These are phyloP conservation scores for Ogataea hybrid DNA, from an alignment of 1,139 yeast species.

Conservation along the genomic window DNA sequence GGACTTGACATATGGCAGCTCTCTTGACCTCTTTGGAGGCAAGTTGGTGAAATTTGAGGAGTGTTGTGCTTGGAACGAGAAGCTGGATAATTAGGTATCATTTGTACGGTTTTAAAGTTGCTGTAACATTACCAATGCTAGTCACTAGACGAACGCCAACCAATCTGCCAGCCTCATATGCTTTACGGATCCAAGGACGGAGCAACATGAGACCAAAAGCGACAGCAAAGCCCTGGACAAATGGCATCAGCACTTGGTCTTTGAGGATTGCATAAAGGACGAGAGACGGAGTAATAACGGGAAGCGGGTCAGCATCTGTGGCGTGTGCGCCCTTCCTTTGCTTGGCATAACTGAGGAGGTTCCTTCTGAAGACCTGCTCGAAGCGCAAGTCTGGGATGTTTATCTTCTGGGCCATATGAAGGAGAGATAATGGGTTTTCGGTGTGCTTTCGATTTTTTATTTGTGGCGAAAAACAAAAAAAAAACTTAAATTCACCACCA, in stretches of 20 bases:
- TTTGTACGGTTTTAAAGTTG: slow-evolving; percentile 8
- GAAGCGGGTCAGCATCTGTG: slow-evolving; percentile 21
- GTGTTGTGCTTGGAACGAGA: slow-evolving; percentile 68
- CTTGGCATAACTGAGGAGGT: slow-evolving; percentile 35
- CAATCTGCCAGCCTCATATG: slow-evolving; percentile 19
- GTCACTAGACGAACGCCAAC: slow-evolving; percentile 16
- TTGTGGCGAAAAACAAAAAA: slow-evolving; percentile 6
- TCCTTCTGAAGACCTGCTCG: slow-evolving; percentile 55
- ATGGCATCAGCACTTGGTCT: slow-evolving; percentile 70
- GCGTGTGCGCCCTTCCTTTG: slow-evolving; percentile 10
- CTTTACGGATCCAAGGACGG: slow-evolving; percentile 39
- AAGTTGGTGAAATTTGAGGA: slow-evolving; percentile 69
- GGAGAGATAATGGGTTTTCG: slow-evolving; percentile 5
- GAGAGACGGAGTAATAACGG: slow-evolving; percentile 45
- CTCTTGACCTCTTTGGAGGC: slow-evolving; percentile 95
- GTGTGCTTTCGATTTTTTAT: slow-evolving; percentile 7
- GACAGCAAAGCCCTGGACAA: slow-evolving; percentile 55
- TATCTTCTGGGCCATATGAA: slow-evolving; percentile 21
- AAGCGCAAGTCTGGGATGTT: slow-evolving; percentile 66
- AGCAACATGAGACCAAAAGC: slow-evolving; percentile 39
- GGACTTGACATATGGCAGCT: slow-evolving; percentile 89
- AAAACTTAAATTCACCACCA: slow-evolving; percentile 6
- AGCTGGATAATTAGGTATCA: slow-evolving; percentile 1
- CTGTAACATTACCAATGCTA: slow-evolving; percentile 10
- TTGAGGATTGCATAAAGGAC: slow-evolving; percentile 55